phyloP scores from a whole-genome alignment of 2,329 filamentous ascomycete genomes.

The Pezicula rhizophila region DNA sequence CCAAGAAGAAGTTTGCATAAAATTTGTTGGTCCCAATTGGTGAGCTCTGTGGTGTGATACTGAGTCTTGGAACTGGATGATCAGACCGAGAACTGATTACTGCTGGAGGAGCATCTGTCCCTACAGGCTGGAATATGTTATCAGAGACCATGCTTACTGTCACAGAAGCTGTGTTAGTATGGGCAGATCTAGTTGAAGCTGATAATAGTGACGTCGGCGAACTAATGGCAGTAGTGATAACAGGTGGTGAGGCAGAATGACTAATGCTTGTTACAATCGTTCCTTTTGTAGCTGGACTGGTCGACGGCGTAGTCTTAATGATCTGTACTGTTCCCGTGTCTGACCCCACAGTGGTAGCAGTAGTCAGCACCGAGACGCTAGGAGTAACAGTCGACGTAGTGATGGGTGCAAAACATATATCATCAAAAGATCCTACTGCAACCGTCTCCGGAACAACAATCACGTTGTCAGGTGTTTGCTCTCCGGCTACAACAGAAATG shows the following conservation, averaged over 20 bases:
- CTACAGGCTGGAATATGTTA: slow-evolving; percentile 55
- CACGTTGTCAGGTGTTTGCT: neutral
- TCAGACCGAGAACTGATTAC: slow-evolving; percentile 42
- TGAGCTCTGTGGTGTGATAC: slow-evolving; percentile 33
- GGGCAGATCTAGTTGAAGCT: slow-evolving; percentile 1
- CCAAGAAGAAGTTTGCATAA: slow-evolving; percentile 75
- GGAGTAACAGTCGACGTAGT: slow-evolving; percentile 12
- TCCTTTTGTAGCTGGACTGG: slow-evolving; percentile 28
- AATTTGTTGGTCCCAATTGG: slow-evolving; percentile 75
- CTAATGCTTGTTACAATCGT: slow-evolving; percentile 3
- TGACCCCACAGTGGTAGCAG: slow-evolving; percentile 7
- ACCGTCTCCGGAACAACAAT: neutral
- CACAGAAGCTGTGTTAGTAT: slow-evolving; percentile 1
- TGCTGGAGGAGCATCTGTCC: slow-evolving; percentile 43
- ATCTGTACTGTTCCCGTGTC: slow-evolving; percentile 30
- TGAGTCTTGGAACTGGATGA: slow-evolving; percentile 52
- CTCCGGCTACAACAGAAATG: neutral
- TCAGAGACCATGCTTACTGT: slow-evolving; percentile 9
- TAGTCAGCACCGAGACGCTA: slow-evolving; percentile 27
- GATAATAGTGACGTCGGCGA: slow-evolving; percentile 9
- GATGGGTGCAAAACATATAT: slow-evolving; percentile 6
- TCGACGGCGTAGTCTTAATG: slow-evolving; percentile 23
- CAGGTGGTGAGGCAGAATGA: neutral
- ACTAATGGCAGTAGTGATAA: slow-evolving; percentile 26
- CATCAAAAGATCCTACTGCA: neutral